phyloP scores from a whole-genome alignment of 1,284 basidiomycete genomes.

The Termitomyces sp. region DNA sequence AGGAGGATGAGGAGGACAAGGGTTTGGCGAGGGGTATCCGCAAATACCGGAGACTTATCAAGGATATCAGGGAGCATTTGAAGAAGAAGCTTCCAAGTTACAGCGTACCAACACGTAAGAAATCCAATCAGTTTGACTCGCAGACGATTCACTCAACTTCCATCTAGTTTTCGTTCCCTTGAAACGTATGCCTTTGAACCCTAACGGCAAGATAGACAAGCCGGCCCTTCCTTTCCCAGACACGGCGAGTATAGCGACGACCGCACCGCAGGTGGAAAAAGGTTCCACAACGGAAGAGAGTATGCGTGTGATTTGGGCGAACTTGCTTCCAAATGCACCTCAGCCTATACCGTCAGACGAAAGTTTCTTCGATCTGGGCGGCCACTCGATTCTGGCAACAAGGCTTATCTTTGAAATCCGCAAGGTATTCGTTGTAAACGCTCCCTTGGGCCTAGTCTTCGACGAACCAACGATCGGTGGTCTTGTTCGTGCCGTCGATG shows the following conservation, averaged over 20 bases:
- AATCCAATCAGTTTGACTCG: conserved; percentile 3
- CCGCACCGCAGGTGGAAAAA: conserved; percentile 28
- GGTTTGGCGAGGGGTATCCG: conserved; percentile 69
- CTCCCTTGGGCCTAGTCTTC: conserved; percentile 91
- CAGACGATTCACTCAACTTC: conserved; percentile 7
- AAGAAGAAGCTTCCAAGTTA: conserved; percentile 97
- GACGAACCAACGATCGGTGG: conserved; percentile 84
- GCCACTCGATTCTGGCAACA: conserved; percentile 97
- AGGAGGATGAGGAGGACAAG: conserved; percentile 57
- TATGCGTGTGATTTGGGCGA: conserved; percentile 80
- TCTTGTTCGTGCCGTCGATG: conserved; percentile 80
- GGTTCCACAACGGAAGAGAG: conserved; percentile 74
- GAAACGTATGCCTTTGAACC: conserved; percentile 94
- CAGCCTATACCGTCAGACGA: conserved; percentile 83
- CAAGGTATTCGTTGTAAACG: conserved; percentile 87
- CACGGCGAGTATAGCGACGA: conserved; percentile 67
- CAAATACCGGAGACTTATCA: conserved; percentile 85
- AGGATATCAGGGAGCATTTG: conserved; percentile 90
- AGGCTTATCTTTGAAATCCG: conserved; percentile 96
- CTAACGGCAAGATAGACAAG: conserved; percentile 99
- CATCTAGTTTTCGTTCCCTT: conserved; percentile 87
- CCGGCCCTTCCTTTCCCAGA: conserved; percentile 98
- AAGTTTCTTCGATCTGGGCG: conserved; percentile 97
- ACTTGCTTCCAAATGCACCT: conserved; percentile 79
- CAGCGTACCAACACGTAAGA: conserved; percentile 80